Conservation (phyloP, 306 rosid genomes). For the Quercus bicolor region DNA sequence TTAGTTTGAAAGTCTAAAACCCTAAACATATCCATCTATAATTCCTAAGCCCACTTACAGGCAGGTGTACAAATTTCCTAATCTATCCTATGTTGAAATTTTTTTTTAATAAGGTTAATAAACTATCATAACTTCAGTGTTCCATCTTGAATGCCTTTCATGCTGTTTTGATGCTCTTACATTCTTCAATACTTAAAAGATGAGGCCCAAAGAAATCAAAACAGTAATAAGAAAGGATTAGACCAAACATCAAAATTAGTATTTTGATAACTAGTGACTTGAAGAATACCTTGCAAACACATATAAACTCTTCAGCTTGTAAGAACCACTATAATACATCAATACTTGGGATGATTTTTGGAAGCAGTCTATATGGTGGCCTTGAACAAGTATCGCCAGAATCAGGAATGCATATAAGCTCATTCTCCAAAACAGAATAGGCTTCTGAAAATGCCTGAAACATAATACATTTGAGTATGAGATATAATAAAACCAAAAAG, state of each 20-base stretch:
- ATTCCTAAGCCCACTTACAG: too few species aligned
- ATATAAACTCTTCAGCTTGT: conserved; percentile 16
- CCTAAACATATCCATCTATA: too few species aligned
- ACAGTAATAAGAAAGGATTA: background rate
- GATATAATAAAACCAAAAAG: conserved; percentile 7
- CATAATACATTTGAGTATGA: conserved; percentile 22
- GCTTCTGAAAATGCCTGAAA: conserved; percentile 90
- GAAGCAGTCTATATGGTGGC: conserved; percentile 50
- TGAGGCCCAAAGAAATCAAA: background rate
- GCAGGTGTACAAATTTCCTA: too few species aligned
- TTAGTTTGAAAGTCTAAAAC: too few species aligned
- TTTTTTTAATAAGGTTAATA: too few species aligned
- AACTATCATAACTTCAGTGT: background rate
- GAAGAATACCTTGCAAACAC: conserved; percentile 41
- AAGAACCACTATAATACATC: conserved; percentile 45
- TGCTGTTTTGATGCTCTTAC: background rate
- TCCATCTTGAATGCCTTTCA: background rate
- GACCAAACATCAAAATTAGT: background rate
- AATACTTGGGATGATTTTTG: conserved; percentile 73
- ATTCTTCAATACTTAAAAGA: background rate
- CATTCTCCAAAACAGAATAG: conserved; percentile 66
- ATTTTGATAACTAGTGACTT: conserved; percentile 12
- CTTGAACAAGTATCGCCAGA: conserved; percentile 48
- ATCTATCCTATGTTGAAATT: too few species aligned
- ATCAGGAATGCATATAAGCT: conserved; percentile 42